Percentiles rank a stretch among this genome's conserved stretches.
Conservation (phyloP, 2,329 filamentous ascomycete genomes). For the Aspergillus transmontanensis region DNA sequence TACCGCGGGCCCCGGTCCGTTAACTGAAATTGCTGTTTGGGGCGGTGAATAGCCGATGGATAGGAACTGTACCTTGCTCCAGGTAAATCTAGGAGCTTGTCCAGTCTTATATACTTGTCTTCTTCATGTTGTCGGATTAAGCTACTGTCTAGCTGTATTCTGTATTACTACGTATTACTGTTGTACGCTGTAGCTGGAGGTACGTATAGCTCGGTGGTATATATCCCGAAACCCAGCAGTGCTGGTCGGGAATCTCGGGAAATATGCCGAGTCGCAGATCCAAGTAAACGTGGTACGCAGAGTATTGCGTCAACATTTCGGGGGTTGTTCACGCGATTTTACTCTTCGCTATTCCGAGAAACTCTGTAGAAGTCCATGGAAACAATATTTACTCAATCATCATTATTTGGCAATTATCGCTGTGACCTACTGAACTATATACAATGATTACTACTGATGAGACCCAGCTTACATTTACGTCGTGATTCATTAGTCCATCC, state of each 20-base stretch:
- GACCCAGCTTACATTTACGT: neutral
- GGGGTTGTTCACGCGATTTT: neutral
- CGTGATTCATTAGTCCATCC: constrained; percentile 40
- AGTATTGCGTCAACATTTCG: neutral
- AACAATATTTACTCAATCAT: neutral
- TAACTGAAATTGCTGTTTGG: constrained; percentile 10
- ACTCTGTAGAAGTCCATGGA: no score
- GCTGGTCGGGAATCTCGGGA: neutral
- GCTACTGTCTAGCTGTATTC: neutral
- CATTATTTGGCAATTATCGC: no score
- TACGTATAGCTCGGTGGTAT: constrained; percentile 1
- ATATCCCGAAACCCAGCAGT: neutral
- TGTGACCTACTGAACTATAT: neutral
- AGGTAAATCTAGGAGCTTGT: neutral
- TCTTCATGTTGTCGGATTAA: neutral
- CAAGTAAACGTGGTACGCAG: neutral
- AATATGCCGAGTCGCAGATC: neutral
- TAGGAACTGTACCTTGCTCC: neutral
- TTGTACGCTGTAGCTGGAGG: neutral
- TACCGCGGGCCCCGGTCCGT: neutral
- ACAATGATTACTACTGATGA: constrained; percentile 1
- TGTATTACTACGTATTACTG: constrained; percentile 1
- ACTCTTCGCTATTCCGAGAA: neutral
- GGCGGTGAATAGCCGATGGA: constrained; percentile 8
- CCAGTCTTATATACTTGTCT: neutral